phyloP scores from a whole-genome alignment of 495 filamentous ascomycete genomes.

The Talaromyces adpressus region DNA sequence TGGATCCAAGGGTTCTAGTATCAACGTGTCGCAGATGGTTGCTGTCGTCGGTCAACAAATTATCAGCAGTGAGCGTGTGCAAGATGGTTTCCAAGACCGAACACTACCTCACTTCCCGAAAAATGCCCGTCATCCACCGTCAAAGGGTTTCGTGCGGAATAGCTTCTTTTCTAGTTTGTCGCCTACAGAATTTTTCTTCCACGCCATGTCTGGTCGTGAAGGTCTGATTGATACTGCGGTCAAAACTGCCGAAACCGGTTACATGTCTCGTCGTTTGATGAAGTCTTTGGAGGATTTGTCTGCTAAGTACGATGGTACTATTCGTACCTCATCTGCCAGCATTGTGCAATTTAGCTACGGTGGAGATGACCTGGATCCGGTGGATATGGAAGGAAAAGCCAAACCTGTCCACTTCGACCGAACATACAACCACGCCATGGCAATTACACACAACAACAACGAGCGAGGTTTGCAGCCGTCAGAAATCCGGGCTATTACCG shows the following conservation, averaged over 20 bases:
- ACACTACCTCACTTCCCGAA: conserved; percentile 94
- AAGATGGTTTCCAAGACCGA: conserved; percentile 93
- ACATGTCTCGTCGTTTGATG: conserved; percentile 98
- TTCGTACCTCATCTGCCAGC: conserved; percentile 74
- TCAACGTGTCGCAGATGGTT: conserved; percentile 99
- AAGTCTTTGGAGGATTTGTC: conserved; percentile 95
- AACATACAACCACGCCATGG: conserved; percentile 79
- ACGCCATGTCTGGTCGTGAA: conserved; percentile 97
- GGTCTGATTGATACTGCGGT: conserved; percentile 99
- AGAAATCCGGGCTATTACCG: conserved; percentile 63
- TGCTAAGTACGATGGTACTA: conserved; percentile 86
- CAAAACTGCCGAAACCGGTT: conserved; percentile 97
- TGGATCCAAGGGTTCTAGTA: conserved; percentile 90
- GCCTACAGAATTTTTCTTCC: conserved; percentile 92
- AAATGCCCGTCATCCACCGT: conserved; percentile 78
- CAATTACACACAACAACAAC: conserved; percentile 68
- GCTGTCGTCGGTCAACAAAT: conserved; percentile 96
- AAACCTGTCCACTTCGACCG: conserved; percentile 90
- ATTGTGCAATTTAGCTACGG: conserved; percentile 97
- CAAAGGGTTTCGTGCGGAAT: conserved; percentile 94
- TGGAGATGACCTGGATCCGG: conserved; percentile 88
- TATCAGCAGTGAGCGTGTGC: conserved; percentile 87
- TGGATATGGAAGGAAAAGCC: conserved; percentile 94
- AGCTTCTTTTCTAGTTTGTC: conserved; percentile 93
- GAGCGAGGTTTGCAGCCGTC: conserved; percentile 62